These are phyloP conservation scores for Cryptosporidium viatorum DNA, from an alignment of 169 alveolate species.

Conservation along the genomic window DNA sequence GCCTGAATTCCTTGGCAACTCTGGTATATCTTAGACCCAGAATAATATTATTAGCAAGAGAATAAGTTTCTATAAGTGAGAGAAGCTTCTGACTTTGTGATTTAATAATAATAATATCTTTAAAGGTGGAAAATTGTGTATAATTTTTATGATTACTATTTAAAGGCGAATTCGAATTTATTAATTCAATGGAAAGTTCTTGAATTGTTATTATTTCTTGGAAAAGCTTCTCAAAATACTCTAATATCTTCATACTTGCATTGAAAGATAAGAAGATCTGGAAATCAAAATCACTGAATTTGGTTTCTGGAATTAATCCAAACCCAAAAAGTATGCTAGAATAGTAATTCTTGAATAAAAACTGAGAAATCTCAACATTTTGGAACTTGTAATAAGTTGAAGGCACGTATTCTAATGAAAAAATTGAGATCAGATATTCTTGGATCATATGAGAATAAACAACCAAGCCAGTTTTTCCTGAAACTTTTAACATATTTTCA, in stretches of 20 bases:
- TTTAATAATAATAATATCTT: background rate
- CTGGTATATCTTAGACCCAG: conserved; percentile 37
- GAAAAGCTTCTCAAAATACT: conserved; percentile 24
- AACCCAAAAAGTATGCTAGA: conserved; percentile 29
- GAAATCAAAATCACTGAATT: conserved; percentile 5
- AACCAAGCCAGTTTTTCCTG: conserved; percentile 51
- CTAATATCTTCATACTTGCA: conserved; percentile 36
- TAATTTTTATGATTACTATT: background rate
- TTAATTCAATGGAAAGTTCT: background rate
- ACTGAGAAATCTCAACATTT: background rate
- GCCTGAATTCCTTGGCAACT: conserved; percentile 10
- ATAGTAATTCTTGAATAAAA: conserved; percentile 1
- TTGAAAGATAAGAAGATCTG: conserved; percentile 28
- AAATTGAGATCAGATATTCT: conserved; percentile 7
- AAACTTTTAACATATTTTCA: conserved; percentile 12
- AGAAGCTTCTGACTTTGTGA: background rate
- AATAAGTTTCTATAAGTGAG: background rate
- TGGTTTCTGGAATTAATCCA: conserved; percentile 10
- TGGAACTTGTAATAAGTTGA: background rate
- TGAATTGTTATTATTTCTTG: conserved; percentile 31
- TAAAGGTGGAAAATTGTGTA: background rate
- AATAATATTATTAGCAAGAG: background rate
- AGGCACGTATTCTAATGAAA: conserved; percentile 12
- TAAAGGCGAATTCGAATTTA: background rate
- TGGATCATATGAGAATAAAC: conserved; percentile 39